Evolutionary conservation across 129 eudicot species (phyloP), one percentile per base, ranked within the genome.

Genomic region (Tanacetum coccineum): DNA sequence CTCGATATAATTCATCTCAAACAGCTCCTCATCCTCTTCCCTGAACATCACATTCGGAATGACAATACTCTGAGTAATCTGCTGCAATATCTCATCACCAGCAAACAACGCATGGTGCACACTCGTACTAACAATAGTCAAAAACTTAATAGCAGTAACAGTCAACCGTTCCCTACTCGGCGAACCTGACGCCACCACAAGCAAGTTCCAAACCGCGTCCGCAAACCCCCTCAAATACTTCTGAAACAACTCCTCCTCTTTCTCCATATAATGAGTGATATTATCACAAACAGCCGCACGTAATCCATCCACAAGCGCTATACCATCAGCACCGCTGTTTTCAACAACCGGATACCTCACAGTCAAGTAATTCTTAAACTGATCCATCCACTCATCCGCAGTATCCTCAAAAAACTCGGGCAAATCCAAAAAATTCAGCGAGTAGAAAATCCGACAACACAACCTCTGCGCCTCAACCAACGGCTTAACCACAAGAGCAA

Each of bases 1-100:
- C 83, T 93, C 98, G 0, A 93, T 86, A 83, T 78, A 88, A 20
- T 89, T 93, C 87, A 88, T 82, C 67, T 93, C 96, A 75, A 93
- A 93, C 49, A 82, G 79, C 81, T 93, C 98, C 59, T 93, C 98
- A 57, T 88, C 99, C 73, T 88, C 99, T 42, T 89, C 99, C 75
- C 95, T 77, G 57, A 89, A 74, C 92, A 86, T 88, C 63, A 93
- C 99, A 77, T 93, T 93, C 1, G 99, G 96, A 32, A 93, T 75
- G 19, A 93, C 96, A 50, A 93, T 82, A 66, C 95, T 88, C 81
- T 84, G 85, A 64, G 83, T 80, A 54, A 93, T 84, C 79, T 88
- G 87, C 62, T 80, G 89, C 58, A 88, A 67, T 59, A 84, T 78
- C 2, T 84, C 95, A 73, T 88, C 92, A 19, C 85, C 84, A 3